Evolutionary conservation across 257 asterid species (phyloP).

Genomic region (Solanum bulbocastanum): DNA sequence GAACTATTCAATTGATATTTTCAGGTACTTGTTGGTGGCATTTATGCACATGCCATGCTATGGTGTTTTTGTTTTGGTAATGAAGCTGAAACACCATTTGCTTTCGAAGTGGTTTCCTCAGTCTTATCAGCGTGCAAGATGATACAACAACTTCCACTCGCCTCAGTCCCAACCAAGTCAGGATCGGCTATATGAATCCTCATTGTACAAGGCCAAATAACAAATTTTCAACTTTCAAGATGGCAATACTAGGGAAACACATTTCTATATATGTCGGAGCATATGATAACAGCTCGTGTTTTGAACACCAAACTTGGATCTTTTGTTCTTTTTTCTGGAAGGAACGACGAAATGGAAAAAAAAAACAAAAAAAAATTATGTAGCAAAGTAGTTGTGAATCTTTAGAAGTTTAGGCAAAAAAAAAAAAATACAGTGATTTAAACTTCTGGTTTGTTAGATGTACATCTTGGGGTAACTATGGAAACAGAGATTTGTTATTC

Average conservation of each 20-base stretch:
- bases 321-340: neutral
- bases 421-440: neutral
- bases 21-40: conserved; percentile 86
- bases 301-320: neutral
- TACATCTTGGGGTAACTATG: neutral
- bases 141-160: neutral
- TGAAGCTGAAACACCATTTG: conserved; percentile 60
- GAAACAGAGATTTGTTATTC: neutral
- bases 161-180: neutral
- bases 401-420: neutral
- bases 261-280: neutral
- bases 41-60: conserved; percentile 87
- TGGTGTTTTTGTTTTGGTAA: conserved; percentile 54
- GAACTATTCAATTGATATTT: neutral
- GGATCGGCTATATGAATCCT: neutral
- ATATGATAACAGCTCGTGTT: neutral
- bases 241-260: neutral
- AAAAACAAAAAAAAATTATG: too few species aligned
- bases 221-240: neutral
- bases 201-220: neutral
- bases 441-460: neutral
- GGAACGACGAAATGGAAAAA: neutral
- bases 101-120: conserved; percentile 74
- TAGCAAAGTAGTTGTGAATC: neutral
- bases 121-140: conserved; percentile 34